Percentiles rank a stretch among this genome's conserved stretches.
Conservation (phyloP, 352 stramenopile species). For the Pythium aquatile region DNA sequence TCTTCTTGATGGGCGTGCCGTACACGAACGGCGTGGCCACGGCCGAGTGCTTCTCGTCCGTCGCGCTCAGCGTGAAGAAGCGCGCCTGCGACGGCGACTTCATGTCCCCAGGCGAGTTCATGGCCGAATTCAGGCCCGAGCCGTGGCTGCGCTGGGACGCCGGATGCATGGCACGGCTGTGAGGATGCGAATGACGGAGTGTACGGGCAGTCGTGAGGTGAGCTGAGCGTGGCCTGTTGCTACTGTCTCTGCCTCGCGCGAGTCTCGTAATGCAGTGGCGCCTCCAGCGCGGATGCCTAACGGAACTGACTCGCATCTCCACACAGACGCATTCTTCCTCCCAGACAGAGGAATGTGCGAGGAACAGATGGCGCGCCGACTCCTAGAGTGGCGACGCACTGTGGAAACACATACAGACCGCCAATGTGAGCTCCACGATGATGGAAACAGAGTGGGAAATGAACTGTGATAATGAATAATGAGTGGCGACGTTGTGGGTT, state of each 20-base stretch:
- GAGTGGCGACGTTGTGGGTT: neutral
- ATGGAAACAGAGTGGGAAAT: neutral
- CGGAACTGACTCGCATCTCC: neutral
- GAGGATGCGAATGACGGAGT: no score
- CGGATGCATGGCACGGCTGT: constrained; percentile 1
- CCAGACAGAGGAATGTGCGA: constrained; percentile 1
- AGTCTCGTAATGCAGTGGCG: neutral
- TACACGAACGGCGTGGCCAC: constrained; percentile 73
- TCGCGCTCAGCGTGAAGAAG: constrained; percentile 69
- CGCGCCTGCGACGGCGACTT: constrained; percentile 51
- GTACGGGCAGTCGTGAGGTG: neutral
- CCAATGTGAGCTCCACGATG: neutral
- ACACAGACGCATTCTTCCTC: neutral
- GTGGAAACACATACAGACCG: neutral
- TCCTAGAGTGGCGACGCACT: neutral
- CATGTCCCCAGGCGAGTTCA: constrained; percentile 24
- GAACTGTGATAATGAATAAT: neutral
- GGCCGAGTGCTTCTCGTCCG: constrained; percentile 39
- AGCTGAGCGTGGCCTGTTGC: neutral
- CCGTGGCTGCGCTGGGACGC: constrained; percentile 13
- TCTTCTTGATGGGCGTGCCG: constrained; percentile 73
- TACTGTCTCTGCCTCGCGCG: neutral
- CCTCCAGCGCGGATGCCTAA: neutral
- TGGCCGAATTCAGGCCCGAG: constrained; percentile 7
- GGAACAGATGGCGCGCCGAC: constrained; percentile 29